phyloP scores from a whole-genome alignment of 805 yeast genomes.

The Cyberlindnera petersonii region DNA sequence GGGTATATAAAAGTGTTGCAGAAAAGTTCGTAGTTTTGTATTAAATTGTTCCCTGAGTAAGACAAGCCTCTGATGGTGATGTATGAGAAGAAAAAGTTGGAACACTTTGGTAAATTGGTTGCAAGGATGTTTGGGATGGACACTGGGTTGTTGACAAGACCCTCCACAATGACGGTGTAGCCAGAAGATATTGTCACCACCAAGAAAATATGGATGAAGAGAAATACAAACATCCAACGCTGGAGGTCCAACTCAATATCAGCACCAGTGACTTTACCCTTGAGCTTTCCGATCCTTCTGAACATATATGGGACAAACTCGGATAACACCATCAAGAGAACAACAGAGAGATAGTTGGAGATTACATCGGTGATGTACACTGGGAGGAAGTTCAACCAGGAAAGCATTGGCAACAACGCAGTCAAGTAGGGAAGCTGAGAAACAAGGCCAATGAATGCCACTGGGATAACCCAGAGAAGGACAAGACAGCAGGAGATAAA shows the following conservation, averaged over 20 bases:
- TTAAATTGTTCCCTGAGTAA: conserved; percentile 65
- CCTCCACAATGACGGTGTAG: conserved; percentile 56
- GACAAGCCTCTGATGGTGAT: conserved; percentile 71
- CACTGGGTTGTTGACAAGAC: conserved; percentile 63
- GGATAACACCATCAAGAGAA: conserved; percentile 59
- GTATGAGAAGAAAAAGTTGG: conserved; percentile 81
- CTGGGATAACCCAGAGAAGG: conserved; percentile 75
- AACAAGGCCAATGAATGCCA: conserved; percentile 70
- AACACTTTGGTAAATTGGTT: conserved; percentile 75
- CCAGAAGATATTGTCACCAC: conserved; percentile 86
- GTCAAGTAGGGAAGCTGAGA: conserved; percentile 70
- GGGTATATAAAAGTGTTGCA: conserved; percentile 33
- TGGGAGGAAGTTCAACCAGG: conserved; percentile 55
- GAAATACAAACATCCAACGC: conserved; percentile 70
- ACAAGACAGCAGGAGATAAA: conserved; percentile 47
- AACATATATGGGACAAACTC: conserved; percentile 58
- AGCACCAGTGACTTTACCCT: conserved; percentile 59
- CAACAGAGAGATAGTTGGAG: conserved; percentile 64
- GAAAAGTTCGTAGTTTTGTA: conserved; percentile 54
- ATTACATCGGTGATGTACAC: conserved; percentile 47
- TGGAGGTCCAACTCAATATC: conserved; percentile 70
- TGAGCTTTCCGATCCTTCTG: conserved; percentile 47
- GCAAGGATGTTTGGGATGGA: conserved; percentile 72
- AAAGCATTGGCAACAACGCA: conserved; percentile 54
- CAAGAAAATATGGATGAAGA: conserved; percentile 77